Percentiles rank a stretch among this genome's conserved stretches.
phyloP scores from a whole-genome alignment of 1,139 yeast species.

The Magnusiomyces sp. region DNA sequence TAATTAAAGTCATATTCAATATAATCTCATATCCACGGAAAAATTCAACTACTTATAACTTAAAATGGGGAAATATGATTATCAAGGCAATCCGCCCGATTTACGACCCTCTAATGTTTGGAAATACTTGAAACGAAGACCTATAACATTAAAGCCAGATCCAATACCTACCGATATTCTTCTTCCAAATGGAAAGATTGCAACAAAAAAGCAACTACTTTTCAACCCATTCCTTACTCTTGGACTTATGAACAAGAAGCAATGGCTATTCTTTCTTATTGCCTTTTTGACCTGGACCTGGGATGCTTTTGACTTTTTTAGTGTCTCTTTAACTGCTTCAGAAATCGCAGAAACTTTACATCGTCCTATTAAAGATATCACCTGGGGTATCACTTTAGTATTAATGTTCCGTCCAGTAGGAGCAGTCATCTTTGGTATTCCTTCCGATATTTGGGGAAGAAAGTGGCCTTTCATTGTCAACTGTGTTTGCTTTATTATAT shows the following conservation, averaged over 20 bases:
- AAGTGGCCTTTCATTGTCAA: constrained; percentile 59
- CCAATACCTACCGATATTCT: neutral
- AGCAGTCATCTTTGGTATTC: constrained; percentile 58
- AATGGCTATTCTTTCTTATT: constrained; percentile 53
- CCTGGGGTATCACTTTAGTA: constrained; percentile 78
- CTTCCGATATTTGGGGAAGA: constrained; percentile 63
- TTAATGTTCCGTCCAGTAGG: constrained; percentile 77
- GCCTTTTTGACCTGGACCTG: constrained; percentile 71
- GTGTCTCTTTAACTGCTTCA: constrained; percentile 54
- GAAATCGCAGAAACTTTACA: constrained; percentile 47
- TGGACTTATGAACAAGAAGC: constrained; percentile 37
- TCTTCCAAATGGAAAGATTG: constrained; percentile 20
- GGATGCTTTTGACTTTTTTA: constrained; percentile 73
- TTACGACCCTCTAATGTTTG: neutral
- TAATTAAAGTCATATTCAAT: too few relatives aligned
- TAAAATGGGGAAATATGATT: constrained; percentile 6
- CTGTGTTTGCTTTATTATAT: constrained; percentile 43
- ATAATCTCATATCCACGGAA: too few relatives aligned
- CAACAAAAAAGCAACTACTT: constrained; percentile 18
- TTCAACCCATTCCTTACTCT: constrained; percentile 51
- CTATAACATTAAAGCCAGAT: constrained; percentile 1
- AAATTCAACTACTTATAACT: neutral
- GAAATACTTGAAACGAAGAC: constrained; percentile 1
- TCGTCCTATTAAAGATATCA: constrained; percentile 44
- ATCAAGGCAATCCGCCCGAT: constrained; percentile 4